Evolutionary conservation across 108 stramenopile genomes (phyloP), one percentile per base, ranked within the genome.

Genomic region (Fistulifera solaris): DNA sequence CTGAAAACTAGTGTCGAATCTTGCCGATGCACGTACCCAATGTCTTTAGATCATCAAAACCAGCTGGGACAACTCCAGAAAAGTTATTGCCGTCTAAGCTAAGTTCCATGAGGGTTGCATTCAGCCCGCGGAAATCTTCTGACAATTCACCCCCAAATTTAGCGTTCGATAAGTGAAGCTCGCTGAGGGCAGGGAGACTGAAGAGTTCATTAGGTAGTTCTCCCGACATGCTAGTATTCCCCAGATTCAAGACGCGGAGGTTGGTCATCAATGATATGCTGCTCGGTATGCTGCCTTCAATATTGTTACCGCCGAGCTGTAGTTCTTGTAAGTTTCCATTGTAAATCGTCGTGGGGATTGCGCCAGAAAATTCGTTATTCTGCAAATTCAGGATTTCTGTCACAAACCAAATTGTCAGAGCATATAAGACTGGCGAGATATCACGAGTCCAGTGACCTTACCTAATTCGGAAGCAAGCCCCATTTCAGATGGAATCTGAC

Each of bases 211-310:
- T 40, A 17, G 83, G 87, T 14, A 88, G 64, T 10, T 39, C 27
- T 4, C 82, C 78, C 4, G 53, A 47, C 45, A 88, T 59, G 17
- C 43, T 56, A 50, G 84, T 89, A 27, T 59, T 54, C 25, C 64
- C 45, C 1, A 77, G 45, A 22, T 65, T 6, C 56, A 61, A 61
- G 11, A 23, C 39, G 2, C 52, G 41, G 16, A 62, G 7, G 15
- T 45, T 25, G 25, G 28, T 15, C 48, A 65, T 22, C 1, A 21
- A 31, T 2, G 17, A 19, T 39, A 62, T 27, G 1, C 38, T 22
- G 8, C 16, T 44, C 1, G 66, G 58, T 12, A 67, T 13, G 1
- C 25, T 59, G 0, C 63, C 60, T 17, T 22, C 21, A 13, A 72
- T 15, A 10, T 23, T 11, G 54, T 71, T 71, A 11, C 35, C 24